Evolutionary conservation across 495 filamentous ascomycete species (phyloP).

Genomic region (Echria macrotheca): DNA sequence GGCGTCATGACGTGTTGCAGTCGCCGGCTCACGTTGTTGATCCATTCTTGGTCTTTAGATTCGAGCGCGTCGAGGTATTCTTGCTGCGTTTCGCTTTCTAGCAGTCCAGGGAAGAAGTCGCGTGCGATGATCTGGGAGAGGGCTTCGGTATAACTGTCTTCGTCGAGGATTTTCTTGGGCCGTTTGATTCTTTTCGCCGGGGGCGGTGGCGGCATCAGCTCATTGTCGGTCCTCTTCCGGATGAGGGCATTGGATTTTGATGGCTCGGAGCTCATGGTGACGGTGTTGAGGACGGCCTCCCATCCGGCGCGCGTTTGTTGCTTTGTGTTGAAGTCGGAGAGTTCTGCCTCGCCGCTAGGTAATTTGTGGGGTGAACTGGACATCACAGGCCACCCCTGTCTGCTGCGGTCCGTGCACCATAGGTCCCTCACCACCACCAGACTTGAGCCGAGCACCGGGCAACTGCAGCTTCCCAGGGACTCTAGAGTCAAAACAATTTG

Average conservation of each 20-base stretch:
- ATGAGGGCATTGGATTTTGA: conserved; percentile 44
- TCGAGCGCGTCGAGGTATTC: conserved; percentile 91
- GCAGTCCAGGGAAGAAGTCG: conserved; percentile 91
- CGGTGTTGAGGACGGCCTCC: background rate
- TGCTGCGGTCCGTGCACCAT: no score
- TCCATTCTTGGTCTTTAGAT: conserved; percentile 79
- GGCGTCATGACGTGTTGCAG: conserved; percentile 82
- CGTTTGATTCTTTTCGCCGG: conserved; percentile 88
- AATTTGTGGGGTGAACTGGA: no score
- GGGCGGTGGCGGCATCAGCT: conserved; percentile 88
- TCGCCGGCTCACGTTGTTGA: conserved; percentile 65
- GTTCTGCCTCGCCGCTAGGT: no score
- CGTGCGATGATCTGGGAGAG: conserved; percentile 92
- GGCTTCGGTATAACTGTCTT: conserved; percentile 87
- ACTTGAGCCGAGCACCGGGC: no score
- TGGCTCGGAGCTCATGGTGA: conserved; percentile 28
- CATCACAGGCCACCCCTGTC: no score
- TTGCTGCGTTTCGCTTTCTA: conserved; percentile 78
- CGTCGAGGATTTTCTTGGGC: conserved; percentile 81
- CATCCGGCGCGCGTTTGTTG: no score
- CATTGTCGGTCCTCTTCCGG: conserved; percentile 59
- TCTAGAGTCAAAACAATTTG: no score
- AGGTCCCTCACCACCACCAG: no score
- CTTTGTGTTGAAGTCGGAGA: no score
- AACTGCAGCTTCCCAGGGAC: no score